Base-by-base conservation (phyloP, 2,329 filamentous ascomycete genomes). In the Phialocephala subalpina region DNA sequence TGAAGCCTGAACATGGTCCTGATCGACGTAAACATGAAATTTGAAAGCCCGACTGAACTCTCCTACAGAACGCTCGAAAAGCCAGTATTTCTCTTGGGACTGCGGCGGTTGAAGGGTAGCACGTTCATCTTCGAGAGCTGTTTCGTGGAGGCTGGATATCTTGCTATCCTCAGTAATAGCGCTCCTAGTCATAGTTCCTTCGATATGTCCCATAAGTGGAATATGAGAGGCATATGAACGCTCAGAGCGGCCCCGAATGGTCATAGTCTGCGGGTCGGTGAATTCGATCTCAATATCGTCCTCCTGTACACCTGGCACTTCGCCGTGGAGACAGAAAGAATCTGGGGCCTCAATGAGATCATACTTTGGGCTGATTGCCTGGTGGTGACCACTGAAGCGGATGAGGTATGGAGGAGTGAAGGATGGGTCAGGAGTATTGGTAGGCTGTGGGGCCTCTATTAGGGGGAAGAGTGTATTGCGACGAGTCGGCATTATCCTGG, bases 241-340 rank as follows among this genome's bases (percentile, higher is more conserved):
- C 16, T 18, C 16, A 22, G 42, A 47, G 42, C 16, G 20, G 42
- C 42, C 20, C 16, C 16, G 16, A 47, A 22, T 18, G 42, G 42
- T 18, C 16, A 93, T 22, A 29, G 33, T 25, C 81, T 92, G 89
- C 47, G 85, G 82, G 75, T 93, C 91, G 66, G 87, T 89, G 83
- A 93, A 94, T 75, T 94, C 91, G 75, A 94, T 90, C 75, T 84
- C 81, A 74, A 94, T 82, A 74, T 93, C 82, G 72, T 92, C 87
- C 80, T 91, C 90, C 70, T 85, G 84, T 72, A 93, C 82, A 63
- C 92, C 92, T 0, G 91, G 89, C 7, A 94, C 86, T 78, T 94
- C 92, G 73, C 91, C 92, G 73, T 93, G 87, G 25, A 94, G 88
- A 79, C 93, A 88, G 75, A 92, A 94, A 69, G 81, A 77, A 14